phyloP scores from a whole-genome alignment of 2,329 filamentous ascomycete genomes.

The Graphilbum ipis-grandicollis region DNA sequence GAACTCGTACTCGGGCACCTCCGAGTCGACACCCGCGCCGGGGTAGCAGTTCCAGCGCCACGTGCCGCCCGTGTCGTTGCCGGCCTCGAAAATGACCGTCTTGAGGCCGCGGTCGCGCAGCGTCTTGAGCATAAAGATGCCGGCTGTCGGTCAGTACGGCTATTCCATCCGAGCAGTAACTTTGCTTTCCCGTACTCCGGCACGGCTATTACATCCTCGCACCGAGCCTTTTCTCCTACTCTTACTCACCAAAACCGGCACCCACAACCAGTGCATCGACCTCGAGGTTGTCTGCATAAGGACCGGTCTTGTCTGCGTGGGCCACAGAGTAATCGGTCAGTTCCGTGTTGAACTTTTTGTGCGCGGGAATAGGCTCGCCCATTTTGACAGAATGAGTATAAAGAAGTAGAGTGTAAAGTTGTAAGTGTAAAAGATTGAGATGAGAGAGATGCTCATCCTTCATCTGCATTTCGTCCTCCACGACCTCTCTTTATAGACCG shows the following conservation, averaged over 20 bases:
- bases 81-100: slow-evolving; percentile 33
- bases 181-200: no score
- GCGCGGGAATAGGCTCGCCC: slow-evolving; percentile 6
- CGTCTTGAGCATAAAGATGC: slow-evolving; percentile 32
- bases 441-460: no score
- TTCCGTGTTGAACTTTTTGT: slow-evolving; percentile 23
- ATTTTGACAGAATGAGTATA: no score
- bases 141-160: no score
- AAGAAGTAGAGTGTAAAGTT: no score
- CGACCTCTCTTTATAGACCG: no score
- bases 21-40: slow-evolving; percentile 33
- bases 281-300: slow-evolving; percentile 24
- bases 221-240: no score
- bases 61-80: slow-evolving; percentile 29
- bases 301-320: slow-evolving; percentile 16
- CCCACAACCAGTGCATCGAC: slow-evolving; percentile 27
- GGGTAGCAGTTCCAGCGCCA: slow-evolving; percentile 42
- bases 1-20: slow-evolving; percentile 35
- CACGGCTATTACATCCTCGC: no score
- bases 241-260: slow-evolving; percentile 22
- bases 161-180: no score
- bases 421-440: no score
- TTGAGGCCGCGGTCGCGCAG: slow-evolving; percentile 31
- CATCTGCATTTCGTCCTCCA: no score
- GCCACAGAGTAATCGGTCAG: slow-evolving; percentile 20